Percentiles rank a stretch among this genome's conserved stretches.
These are phyloP conservation scores for Termitomyces sp. DNA, from an alignment of 768 basidiomycete species.

Conservation along the genomic window DNA sequence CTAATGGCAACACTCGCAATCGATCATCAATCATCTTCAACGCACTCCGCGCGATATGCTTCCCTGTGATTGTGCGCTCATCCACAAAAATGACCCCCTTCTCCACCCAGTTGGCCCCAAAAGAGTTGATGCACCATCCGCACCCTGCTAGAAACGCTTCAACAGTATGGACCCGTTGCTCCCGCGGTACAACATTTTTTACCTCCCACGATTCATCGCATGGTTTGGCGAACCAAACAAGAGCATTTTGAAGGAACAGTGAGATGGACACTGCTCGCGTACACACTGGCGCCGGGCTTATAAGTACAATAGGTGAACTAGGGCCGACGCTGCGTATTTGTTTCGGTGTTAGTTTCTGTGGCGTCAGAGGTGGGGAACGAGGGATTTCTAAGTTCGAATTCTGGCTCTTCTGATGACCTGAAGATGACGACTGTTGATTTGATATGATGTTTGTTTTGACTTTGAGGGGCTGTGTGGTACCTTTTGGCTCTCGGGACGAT, in stretches of 20 bases:
- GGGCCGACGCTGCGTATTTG: neutral
- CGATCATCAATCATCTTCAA: conserved; percentile 11
- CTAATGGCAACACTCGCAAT: neutral
- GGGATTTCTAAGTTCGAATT: neutral
- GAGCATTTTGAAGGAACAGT: conserved; percentile 12
- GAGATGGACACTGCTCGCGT: neutral
- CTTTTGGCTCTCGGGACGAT: neutral
- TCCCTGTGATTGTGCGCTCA: conserved; percentile 16
- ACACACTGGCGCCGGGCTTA: neutral
- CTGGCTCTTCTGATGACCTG: neutral
- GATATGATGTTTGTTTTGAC: neutral
- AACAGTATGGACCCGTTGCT: conserved; percentile 33
- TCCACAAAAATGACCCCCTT: conserved; percentile 36
- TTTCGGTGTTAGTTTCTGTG: neutral
- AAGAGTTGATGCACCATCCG: conserved; percentile 27
- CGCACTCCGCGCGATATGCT: conserved; percentile 7
- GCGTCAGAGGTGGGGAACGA: neutral
- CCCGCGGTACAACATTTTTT: conserved; percentile 26
- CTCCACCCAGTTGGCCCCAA: conserved; percentile 11
- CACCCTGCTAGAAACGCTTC: conserved; percentile 44
- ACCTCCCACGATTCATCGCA: conserved; percentile 17
- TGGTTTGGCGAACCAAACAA: conserved; percentile 28
- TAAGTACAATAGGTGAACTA: neutral
- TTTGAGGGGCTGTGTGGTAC: neutral
- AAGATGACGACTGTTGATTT: neutral